Evolutionary conservation across 208 protist species (phyloP), one percentile per base, ranked within the genome.

Genomic region (Lotmaria passim): DNA sequence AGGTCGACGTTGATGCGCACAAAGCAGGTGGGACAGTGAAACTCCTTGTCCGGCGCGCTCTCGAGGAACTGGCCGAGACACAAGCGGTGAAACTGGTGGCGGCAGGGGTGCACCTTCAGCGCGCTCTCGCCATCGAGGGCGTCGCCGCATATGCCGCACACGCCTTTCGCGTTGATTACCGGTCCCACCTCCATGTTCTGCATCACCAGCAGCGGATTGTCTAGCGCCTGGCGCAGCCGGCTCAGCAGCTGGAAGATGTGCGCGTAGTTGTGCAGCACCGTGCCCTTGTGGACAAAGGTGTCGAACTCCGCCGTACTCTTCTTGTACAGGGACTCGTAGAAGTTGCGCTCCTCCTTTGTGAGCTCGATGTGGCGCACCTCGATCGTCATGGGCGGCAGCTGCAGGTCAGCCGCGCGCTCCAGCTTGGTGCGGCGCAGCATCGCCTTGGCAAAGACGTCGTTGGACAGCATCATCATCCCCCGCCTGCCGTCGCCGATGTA

Each of bases 161-260:
- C 33, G 12, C 86, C 90, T 59, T 92, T 90, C n/a, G 55, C 51
- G 73, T 93, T 74, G 46, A 74, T 69, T 38, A 90, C 73, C 19
- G 59, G 41, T 26, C 86, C 85, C 15, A 93, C 75, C 15, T 93
- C 74, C 85, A 93, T 93, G 48, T 78, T 81, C 26, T 88, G 62
- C 55, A 94, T 72, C 19, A 96, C 93, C 46, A 97, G 72, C 61
- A 92, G 81, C 38, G 93, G 93, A 66, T 97, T 93, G 77, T 97
- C 93, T 28, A 97, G 82, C 26, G 93, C 85, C 75, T 98, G 95
- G 11, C 94, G 87, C 55, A 98, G 85, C 19, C 94, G 86, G 61
- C 91, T 94, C 38, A 98, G 81, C 38, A 98, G 75, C 73, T 97
- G 93, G 79, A 98, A 97, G 75, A 98, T 97, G 71, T 98, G 91